Evolutionary conservation across 139 green algal species (phyloP).

Genomic region (Diplosphaera chodatii): DNA sequence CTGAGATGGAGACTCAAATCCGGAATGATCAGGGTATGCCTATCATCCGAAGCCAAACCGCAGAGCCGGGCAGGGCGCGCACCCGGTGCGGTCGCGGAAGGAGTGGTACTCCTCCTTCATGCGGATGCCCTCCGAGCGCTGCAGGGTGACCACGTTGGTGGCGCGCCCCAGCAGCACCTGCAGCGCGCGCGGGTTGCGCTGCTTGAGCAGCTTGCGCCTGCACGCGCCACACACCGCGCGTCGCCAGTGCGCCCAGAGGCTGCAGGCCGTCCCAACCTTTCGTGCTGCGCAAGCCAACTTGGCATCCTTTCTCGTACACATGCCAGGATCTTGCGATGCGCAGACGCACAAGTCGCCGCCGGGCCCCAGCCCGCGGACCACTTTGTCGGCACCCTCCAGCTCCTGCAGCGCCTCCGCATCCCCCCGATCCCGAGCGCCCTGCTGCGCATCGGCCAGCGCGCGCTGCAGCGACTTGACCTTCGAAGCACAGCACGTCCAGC

Average conservation of each 20-base stretch:
- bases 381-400: constrained; percentile 31
- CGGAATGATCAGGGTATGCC: too few species aligned
- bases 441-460: constrained; percentile 24
- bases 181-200: constrained; percentile 48
- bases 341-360: constrained; percentile 62
- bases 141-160: constrained; percentile 47
- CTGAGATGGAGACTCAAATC: too few species aligned
- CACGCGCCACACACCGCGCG: too few species aligned
- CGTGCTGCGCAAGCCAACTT: too few species aligned
- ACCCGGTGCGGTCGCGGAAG: constrained; percentile 65
- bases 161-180: constrained; percentile 48
- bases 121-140: constrained; percentile 29
- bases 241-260: too few species aligned
- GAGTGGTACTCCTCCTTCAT: constrained; percentile 90
- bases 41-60: constrained; percentile 24
- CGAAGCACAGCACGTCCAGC: not conserved
- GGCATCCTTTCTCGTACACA: too few species aligned
- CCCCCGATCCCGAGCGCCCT: constrained; percentile 8
- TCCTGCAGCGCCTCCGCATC: constrained; percentile 21
- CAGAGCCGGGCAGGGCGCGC: constrained; percentile 6
- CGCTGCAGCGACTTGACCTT: constrained; percentile 54
- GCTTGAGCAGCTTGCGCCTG: constrained; percentile 49
- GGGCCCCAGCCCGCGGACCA: constrained; percentile 51
- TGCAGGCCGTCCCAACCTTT: too few species aligned
- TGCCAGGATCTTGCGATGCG: too few species aligned